Conservation (phyloP, 192 early-diverging fungal genomes). For the Coemansia sp. region DNA sequence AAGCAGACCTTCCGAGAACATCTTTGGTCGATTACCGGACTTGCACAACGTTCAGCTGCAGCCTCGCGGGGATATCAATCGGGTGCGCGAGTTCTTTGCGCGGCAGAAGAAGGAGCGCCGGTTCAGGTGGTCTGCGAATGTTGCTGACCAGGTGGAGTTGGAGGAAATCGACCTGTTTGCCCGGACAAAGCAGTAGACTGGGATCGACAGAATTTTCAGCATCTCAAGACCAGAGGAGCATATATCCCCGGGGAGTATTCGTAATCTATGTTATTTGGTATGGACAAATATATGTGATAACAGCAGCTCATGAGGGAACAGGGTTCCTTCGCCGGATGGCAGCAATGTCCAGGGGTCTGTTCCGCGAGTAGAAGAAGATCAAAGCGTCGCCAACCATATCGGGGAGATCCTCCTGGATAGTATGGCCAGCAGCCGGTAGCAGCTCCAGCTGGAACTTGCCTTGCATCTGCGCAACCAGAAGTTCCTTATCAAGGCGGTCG, state of each 20-base stretch:
- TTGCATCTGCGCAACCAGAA: constrained; percentile 83
- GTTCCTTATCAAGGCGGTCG: constrained; percentile 72
- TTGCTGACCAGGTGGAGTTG: constrained; percentile 7
- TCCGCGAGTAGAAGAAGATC: constrained; percentile 69
- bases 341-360: constrained; percentile 57
- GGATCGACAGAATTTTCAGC: no score
- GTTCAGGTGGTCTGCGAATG: neutral
- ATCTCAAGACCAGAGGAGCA: no score
- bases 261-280: no score
- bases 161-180: constrained; percentile 2
- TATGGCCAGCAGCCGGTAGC: constrained; percentile 68
- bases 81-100: neutral
- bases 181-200: neutral
- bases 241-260: no score
- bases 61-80: neutral
- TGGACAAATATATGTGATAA: neutral
- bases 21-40: neutral
- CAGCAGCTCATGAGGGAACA: neutral
- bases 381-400: constrained; percentile 57
- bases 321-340: constrained; percentile 5
- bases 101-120: neutral
- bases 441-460: constrained; percentile 77
- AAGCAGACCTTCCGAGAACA: neutral
- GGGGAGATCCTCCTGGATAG: constrained; percentile 72
- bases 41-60: neutral